Evolutionary conservation across 2,329 filamentous ascomycete genomes (phyloP).

Genomic region (Xylaria sp.): DNA sequence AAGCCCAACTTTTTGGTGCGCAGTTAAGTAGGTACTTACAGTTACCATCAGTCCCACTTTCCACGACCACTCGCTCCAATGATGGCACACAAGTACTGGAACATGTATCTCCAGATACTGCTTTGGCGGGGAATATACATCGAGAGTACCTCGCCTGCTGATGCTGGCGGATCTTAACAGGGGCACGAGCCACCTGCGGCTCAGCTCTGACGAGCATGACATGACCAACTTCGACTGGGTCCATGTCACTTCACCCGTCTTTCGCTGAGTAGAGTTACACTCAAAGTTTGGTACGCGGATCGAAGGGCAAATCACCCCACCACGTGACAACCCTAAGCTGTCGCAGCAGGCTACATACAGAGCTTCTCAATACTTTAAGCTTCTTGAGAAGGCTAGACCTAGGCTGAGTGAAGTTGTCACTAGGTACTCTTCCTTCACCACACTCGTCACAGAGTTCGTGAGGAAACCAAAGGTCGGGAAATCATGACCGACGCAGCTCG

Average conservation of each 20-base stretch:
- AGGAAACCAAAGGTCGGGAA: slow-evolving; percentile 6
- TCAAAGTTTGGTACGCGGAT: no score
- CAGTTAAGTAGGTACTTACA: no score
- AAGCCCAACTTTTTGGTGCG: no score
- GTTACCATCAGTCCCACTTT: no score
- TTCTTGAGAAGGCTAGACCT: no score
- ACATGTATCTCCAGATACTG: no score
- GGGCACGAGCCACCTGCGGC: slow-evolving; percentile 14
- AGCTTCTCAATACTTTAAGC: neutral
- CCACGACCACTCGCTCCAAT: no score
- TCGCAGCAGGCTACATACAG: neutral
- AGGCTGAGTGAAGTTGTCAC: no score
- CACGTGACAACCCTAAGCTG: slow-evolving; percentile 16
- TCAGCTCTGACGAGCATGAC: slow-evolving; percentile 5
- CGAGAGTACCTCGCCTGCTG: no score
- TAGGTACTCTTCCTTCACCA: neutral
- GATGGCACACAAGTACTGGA: no score
- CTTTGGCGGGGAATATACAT: no score
- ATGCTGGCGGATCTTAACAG: neutral
- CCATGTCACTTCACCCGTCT: neutral
- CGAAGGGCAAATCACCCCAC: neutral
- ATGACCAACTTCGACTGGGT: neutral
- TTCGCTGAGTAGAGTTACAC: neutral
- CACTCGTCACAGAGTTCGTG: neutral
- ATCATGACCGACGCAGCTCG: slow-evolving; percentile 82